phyloP scores from a whole-genome alignment of 2,329 filamentous ascomycete genomes.

The Hymenoscyphus scutula region DNA sequence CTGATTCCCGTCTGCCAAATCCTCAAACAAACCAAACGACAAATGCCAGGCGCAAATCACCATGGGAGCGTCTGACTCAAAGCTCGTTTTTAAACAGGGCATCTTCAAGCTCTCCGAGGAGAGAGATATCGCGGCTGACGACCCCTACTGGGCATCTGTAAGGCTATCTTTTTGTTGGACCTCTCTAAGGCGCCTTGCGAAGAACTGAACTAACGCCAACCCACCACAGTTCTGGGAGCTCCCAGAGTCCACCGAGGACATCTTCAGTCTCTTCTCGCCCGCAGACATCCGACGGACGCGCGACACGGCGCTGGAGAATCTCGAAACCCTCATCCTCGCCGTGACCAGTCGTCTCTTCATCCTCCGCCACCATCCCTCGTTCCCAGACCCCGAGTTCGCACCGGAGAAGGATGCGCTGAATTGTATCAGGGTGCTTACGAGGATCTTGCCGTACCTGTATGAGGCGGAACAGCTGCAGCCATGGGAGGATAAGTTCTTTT shows the following conservation, averaged over 20 bases:
- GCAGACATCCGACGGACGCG: conserved; percentile 84
- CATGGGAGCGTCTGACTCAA: conserved; percentile 98
- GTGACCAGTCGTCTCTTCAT: conserved; percentile 79
- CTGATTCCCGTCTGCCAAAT: not conserved
- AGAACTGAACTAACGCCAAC: conserved; percentile 15
- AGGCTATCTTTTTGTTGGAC: conserved; percentile 40
- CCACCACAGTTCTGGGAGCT: conserved; percentile 84
- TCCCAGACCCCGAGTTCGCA: conserved; percentile 81
- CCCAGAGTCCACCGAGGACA: conserved; percentile 90
- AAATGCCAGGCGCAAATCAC: conserved; percentile 30
- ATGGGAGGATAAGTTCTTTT: conserved; percentile 96
- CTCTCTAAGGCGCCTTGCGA: conserved; percentile 6
- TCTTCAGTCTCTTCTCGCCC: conserved; percentile 92
- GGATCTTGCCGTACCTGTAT: conserved; percentile 86
- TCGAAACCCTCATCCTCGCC: conserved; percentile 84
- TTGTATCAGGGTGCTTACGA: conserved; percentile 86
- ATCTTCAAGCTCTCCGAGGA: conserved; percentile 97
- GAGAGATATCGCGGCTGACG: conserved; percentile 79
- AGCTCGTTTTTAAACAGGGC: conserved; percentile 97
- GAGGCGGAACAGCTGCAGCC: conserved; percentile 77
- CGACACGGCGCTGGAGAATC: conserved; percentile 79
- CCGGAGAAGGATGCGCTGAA: conserved; percentile 87
- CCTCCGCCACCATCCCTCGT: conserved; percentile 84
- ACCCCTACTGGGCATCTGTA: conserved; percentile 91
- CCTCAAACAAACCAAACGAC: conserved; percentile 16